Base-by-base conservation (phyloP, 768 basidiomycete species). In the Hygrophorus pudorinus region DNA sequence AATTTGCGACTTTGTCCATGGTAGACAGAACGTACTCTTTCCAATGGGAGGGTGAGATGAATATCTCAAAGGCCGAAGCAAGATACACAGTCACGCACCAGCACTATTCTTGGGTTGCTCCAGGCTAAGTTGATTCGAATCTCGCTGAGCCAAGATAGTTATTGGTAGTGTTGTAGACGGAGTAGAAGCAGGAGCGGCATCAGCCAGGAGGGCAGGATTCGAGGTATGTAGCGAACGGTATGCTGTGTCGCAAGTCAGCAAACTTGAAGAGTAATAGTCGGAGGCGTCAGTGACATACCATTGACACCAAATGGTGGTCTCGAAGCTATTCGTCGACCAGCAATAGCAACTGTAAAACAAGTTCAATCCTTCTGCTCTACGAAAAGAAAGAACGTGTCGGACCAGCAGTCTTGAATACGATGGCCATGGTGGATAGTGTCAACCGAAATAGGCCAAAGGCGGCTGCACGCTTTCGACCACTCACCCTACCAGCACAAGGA, bases 1-100 rank as follows among this genome's bases (percentile, higher is more conserved):
- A 98, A 63, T 97, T 98, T 55, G 84, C 83, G 13, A 98, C 73
- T 66, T 98, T 98, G 71, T 99, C 96, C 44, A 96, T 66, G 0
- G 92, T 94, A 1, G 93, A 90, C 40, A 98, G 70, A 1, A 97
- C 93, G 73, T 97, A 98, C 66, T 99, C 96, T 91, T n/a, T 48
- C 16, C 14, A n/a, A 35, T 18, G 29, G 30, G 27, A 17, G n/a
- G 33, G 24, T 35, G 45, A 29, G 20, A 24, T 41, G n/a, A 29
- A 36, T 41, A 13, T 37, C 21, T 21, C 35, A 12, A 32, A 42
- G n/a, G 29, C 21, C 18, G n/a, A n/a, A n/a, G n/a, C n/a, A 24
- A 28, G 37, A 44, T 11, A 21, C 39, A 6, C 18, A 21, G 21
- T 20, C 3, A 62, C 70, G 54, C 60, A 88, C 91, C 91, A 55